These are phyloP conservation scores for Pseudogymnoascus destructans DNA, from an alignment of 2,329 filamentous ascomycete species.

Conservation along the genomic window DNA sequence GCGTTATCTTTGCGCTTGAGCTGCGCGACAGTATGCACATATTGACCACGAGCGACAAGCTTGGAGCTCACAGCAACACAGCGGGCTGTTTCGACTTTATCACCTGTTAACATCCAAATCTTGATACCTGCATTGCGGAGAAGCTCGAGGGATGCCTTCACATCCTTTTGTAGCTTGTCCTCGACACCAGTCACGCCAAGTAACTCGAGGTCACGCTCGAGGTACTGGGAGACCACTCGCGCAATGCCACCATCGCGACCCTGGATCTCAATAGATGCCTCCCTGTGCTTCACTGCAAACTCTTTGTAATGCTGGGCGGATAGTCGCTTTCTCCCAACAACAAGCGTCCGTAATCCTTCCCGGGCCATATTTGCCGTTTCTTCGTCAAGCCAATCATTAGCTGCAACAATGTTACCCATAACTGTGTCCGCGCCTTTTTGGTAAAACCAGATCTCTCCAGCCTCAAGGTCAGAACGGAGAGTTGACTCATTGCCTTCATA, in stretches of 20 bases:
- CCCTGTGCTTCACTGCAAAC: constrained; percentile 61
- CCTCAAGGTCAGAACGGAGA: constrained; percentile 35
- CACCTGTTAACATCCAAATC: constrained; percentile 98
- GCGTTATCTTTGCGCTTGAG: constrained; percentile 73
- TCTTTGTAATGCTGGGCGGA: constrained; percentile 67
- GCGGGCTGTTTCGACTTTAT: constrained; percentile 94
- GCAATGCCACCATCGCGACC: constrained; percentile 74
- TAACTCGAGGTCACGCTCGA: constrained; percentile 82
- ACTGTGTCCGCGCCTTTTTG: constrained; percentile 98
- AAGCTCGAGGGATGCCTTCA: constrained; percentile 89
- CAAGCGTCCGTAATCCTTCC: constrained; percentile 84
- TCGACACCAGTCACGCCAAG: constrained; percentile 97
- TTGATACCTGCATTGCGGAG: constrained; percentile 95
- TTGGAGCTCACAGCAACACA: constrained; percentile 94
- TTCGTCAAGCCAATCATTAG: constrained; percentile 97
- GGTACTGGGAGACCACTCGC: constrained; percentile 61
- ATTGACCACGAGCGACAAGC: constrained; percentile 83
- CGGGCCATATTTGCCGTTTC: constrained; percentile 99
- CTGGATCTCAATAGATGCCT: constrained; percentile 68
- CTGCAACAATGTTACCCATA: constrained; percentile 88
- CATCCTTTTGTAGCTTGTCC: constrained; percentile 88
- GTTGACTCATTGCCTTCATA: constrained; percentile 41
- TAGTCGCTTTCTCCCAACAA: constrained; percentile 83
- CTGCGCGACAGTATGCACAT: constrained; percentile 86
- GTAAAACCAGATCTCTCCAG: constrained; percentile 91